These are phyloP conservation scores for Apiospora arundinis DNA, from an alignment of 2,329 filamentous ascomycete species.

Conservation along the genomic window DNA sequence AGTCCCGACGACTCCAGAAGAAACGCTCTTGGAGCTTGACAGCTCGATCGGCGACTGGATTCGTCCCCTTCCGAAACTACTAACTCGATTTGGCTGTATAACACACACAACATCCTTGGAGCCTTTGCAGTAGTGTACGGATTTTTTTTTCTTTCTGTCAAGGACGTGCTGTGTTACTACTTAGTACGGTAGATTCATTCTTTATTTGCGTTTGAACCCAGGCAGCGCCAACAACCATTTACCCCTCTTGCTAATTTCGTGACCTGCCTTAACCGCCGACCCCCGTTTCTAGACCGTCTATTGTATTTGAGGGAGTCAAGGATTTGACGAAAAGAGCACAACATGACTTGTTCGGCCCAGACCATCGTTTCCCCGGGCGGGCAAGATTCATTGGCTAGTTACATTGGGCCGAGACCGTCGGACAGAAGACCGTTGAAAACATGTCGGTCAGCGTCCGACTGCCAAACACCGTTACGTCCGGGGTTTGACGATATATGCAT, in stretches of 20 bases:
- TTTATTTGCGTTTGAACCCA: not conserved
- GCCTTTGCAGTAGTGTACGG: slow-evolving; percentile 14
- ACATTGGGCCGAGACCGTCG: slow-evolving; percentile 12
- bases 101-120: not conserved
- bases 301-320: not conserved
- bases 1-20: not conserved
- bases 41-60: not conserved
- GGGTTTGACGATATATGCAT: not conserved
- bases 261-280: not conserved
- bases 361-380: not conserved
- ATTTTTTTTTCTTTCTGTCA: not conserved
- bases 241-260: slow-evolving; percentile 14
- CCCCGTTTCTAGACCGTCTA: slow-evolving; percentile 8
- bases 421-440: slow-evolving; percentile 8
- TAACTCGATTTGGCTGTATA: not conserved
- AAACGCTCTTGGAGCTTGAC: not conserved
- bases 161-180: not conserved
- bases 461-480: slow-evolving; percentile 4
- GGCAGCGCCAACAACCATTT: not conserved
- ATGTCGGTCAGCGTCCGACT: not conserved
- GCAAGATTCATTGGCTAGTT: not conserved
- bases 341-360: not conserved
- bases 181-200: not conserved
- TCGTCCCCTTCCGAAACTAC: slow-evolving; percentile 1
- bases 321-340: not conserved